Evolutionary conservation across 2,329 filamentous ascomycete genomes (phyloP), one percentile per base, ranked within the genome.

Genomic region (Alternaria sp.): DNA sequence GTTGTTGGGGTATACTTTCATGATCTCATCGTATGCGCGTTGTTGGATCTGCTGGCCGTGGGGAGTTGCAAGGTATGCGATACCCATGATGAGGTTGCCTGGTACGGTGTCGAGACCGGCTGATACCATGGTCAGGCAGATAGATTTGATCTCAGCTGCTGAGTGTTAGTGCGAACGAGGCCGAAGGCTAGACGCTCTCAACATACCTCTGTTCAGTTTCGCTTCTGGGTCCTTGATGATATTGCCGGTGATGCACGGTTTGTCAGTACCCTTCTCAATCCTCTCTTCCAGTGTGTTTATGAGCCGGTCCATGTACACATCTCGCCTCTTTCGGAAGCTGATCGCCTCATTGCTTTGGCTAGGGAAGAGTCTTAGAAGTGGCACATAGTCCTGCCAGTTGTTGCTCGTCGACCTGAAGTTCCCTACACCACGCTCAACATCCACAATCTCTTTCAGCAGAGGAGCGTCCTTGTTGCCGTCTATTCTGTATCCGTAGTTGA

Each of bases 351-450:
- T 83, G 71, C 88, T 93, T 66, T 85, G 85, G 30, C 84, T 87
- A 3, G 89, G 86, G 67, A 88, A 85, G 3, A 93, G 77, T 26
- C 92, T 85, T 63, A 96, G 76, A 6, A 94, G 72, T 0, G 92
- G 91, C n/a, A 96, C 87, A 69, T 95, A 95, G 73, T 96, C 92
- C 73, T 93, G 90, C 88, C 91, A 92, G 76, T 95, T 95, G 74
- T 93, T 93, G 71, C 90, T 92, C 0, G 91, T 95, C 25, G 88
- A 91, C 51, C 92, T 83, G 74, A 94, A 91, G 70, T 92, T 92
- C 57, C 89, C 90, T 23, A 96, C 89, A 6, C 88, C 89, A 28
- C 91, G 86, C 77, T 95, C 92, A 4, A 95, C 91, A 50, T 89
- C 84, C 0, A 89, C 88, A 61, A 96, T 93, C 74, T 95, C 92